phyloP scores from a whole-genome alignment of 305 asterid species.

The Fraxinus baroniana region DNA sequence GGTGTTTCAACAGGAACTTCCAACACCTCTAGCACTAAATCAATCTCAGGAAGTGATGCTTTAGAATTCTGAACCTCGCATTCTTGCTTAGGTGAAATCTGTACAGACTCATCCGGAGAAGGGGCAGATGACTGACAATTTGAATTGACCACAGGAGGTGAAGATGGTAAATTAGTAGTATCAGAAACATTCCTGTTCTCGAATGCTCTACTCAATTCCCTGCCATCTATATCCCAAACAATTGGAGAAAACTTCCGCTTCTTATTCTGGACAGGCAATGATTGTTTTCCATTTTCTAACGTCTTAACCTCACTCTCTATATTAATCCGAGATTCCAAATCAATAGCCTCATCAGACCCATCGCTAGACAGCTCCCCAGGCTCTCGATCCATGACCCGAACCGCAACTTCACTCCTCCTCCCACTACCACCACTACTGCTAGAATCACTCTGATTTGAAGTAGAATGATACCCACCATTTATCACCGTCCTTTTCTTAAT shows the following conservation, averaged over 20 bases:
- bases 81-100: conserved; percentile 31
- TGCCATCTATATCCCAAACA: conserved; percentile 81
- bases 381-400: conserved; percentile 50
- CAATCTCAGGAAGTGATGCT: conserved; percentile 32
- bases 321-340: conserved; percentile 36
- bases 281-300: conserved; percentile 33
- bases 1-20: conserved; percentile 37
- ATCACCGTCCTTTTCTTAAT: conserved; percentile 43
- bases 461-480: conserved; percentile 45
- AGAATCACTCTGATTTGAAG: conserved; percentile 50
- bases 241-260: conserved; percentile 81
- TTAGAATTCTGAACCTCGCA: conserved; percentile 27
- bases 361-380: conserved; percentile 89
- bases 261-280: conserved; percentile 37
- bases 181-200: conserved; percentile 34
- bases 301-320: conserved; percentile 34
- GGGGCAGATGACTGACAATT: conserved; percentile 28
- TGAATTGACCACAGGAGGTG: conserved; percentile 28
- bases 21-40: conserved; percentile 26
- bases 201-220: conserved; percentile 31
- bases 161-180: conserved; percentile 28
- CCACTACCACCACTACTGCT: conserved; percentile 44
- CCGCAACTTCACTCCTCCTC: conserved; percentile 34
- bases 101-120: conserved; percentile 26
- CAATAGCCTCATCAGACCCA: conserved; percentile 68